These are phyloP conservation scores for Venturiaceae sp. DNA, from an alignment of 2,329 filamentous ascomycete genomes.

Conservation along the genomic window DNA sequence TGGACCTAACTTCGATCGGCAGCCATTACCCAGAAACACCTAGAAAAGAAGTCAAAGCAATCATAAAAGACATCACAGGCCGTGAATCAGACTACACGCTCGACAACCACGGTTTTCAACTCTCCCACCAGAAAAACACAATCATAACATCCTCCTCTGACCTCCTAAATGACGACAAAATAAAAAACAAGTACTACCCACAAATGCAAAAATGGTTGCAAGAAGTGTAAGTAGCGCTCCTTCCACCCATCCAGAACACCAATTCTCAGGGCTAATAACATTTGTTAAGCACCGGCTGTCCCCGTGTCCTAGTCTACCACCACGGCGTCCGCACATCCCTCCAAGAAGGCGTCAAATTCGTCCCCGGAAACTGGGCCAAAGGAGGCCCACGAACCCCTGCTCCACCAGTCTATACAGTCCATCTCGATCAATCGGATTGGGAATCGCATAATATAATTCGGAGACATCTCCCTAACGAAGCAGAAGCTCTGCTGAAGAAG, in stretches of 20 bases:
- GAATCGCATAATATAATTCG: conserved; percentile 1
- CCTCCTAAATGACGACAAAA: conserved; percentile 5
- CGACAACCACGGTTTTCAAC: conserved; percentile 7
- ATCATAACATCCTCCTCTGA: conserved; percentile 4
- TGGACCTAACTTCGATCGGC: not conserved
- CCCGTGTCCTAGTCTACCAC: conserved; percentile 5
- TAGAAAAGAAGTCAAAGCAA: conserved; percentile 1
- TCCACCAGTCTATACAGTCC: conserved; percentile 2
- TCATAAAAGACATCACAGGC: conserved; percentile 7
- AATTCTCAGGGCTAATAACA: too few species aligned
- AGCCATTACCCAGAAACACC: conserved; percentile 6
- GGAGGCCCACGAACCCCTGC: not conserved
- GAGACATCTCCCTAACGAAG: not conserved
- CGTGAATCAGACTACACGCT: conserved; percentile 6
- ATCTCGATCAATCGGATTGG: conserved; percentile 7
- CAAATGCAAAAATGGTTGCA: conserved; percentile 8
- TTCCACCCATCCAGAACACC: not conserved
- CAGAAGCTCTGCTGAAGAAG: conserved; percentile 3
- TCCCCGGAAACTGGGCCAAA: not conserved
- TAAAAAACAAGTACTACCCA: conserved; percentile 8
- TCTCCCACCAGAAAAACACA: not conserved
- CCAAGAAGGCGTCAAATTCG: not conserved
- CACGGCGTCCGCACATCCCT: conserved; percentile 2
- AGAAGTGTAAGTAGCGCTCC: conserved; percentile 6
- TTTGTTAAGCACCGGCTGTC: conserved; percentile 8